A percentile compares a stretch with the other conserved stretches of the same genome.
Evolutionary conservation across 441 rosid species (phyloP).

Genomic region (Brassica hybrid): DNA sequence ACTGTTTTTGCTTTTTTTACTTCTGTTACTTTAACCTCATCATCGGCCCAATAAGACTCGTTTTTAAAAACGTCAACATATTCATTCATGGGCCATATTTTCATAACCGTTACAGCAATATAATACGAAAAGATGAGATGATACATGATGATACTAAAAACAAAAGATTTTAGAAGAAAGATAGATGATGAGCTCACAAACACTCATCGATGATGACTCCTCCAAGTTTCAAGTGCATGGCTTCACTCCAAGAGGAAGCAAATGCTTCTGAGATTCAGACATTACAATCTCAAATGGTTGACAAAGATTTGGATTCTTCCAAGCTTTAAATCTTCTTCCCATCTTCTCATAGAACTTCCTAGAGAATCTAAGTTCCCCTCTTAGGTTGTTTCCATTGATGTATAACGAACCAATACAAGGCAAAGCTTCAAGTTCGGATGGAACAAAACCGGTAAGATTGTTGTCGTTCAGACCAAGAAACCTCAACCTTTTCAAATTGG

Average conservation of each 20-base stretch:
- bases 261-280: conserved; percentile 33
- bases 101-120: background rate
- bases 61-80: background rate
- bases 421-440: conserved; percentile 57
- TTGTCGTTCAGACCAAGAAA: conserved; percentile 80
- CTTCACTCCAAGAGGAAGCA: conserved; percentile 66
- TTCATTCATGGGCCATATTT: conserved; percentile 19
- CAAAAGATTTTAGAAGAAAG: background rate
- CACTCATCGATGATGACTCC: background rate
- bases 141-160: conserved; percentile 8
- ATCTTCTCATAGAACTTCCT: conserved; percentile 60
- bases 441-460: conserved; percentile 65
- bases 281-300: conserved; percentile 41
- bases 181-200: conserved; percentile 13
- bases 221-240: conserved; percentile 55
- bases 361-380: conserved; percentile 74
- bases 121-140: background rate
- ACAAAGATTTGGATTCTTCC: conserved; percentile 81
- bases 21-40: background rate
- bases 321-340: conserved; percentile 85
- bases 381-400: conserved; percentile 79
- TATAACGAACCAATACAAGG: conserved; percentile 66
- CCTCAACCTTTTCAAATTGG: conserved; percentile 64
- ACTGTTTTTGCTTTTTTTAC: background rate
- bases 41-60: conserved; percentile 23